phyloP scores from a whole-genome alignment of 495 filamentous ascomycete species.

The Tricharina praecox region DNA sequence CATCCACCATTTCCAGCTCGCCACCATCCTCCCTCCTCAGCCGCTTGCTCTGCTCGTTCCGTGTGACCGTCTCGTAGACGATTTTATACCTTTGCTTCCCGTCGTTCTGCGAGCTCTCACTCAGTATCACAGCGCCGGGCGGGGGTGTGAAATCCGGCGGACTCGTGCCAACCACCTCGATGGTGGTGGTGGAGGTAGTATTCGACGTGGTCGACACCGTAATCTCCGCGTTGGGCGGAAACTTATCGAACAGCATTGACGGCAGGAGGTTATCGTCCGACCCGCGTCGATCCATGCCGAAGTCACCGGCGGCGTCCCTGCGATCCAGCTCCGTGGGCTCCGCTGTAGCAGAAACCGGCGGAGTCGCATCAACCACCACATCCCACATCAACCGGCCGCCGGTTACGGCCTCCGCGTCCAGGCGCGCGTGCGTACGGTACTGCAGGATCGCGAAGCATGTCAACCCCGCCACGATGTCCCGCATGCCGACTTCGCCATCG shows the following conservation, averaged over 20 bases:
- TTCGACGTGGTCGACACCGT: constrained; percentile 47
- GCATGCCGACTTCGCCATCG: constrained; percentile 46
- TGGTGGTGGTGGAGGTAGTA: constrained; percentile 53
- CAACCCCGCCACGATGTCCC: constrained; percentile 48
- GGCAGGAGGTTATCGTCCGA: constrained; percentile 7
- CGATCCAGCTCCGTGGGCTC: background rate
- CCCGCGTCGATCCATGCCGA: no score
- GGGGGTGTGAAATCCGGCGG: constrained; percentile 44
- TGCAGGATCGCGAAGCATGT: constrained; percentile 59
- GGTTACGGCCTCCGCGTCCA: constrained; percentile 33
- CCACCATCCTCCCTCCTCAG: constrained; percentile 13
- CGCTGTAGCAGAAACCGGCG: background rate
- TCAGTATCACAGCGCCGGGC: constrained; percentile 47
- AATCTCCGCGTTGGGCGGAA: constrained; percentile 33
- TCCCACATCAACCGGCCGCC: constrained; percentile 44
- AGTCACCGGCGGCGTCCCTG: background rate
- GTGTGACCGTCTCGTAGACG: constrained; percentile 27
- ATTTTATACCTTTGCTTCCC: constrained; percentile 22
- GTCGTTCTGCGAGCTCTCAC: constrained; percentile 31
- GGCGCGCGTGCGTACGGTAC: constrained; percentile 43
- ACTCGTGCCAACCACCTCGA: constrained; percentile 49
- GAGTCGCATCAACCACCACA: constrained; percentile 50
- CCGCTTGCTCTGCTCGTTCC: constrained; percentile 17
- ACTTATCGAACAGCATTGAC: constrained; percentile 19
- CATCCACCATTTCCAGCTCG: constrained; percentile 6